Percentiles rank a stretch among this genome's conserved stretches.
Evolutionary conservation across 768 basidiomycete genomes (phyloP).

Genomic region (Boletus rubropictus): DNA sequence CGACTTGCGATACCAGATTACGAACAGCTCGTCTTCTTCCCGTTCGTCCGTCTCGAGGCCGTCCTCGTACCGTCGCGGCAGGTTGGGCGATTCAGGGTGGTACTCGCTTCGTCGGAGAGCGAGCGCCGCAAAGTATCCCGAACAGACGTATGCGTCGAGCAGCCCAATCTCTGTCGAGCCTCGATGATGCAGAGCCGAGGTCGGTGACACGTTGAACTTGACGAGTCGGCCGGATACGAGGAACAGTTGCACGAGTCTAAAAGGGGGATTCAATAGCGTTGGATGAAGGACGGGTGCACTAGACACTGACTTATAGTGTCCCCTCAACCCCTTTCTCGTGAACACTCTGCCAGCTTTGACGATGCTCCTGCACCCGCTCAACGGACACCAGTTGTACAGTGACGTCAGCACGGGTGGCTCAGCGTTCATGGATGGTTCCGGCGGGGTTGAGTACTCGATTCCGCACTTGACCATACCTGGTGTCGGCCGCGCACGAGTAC

Average conservation of each 20-base stretch:
- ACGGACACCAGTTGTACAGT: slow-evolving; percentile 83
- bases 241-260: slow-evolving; percentile 64
- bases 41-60: slow-evolving; percentile 84
- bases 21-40: slow-evolving; percentile 84
- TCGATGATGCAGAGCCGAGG: slow-evolving; percentile 51
- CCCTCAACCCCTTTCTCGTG: slow-evolving; percentile 61
- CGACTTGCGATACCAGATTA: slow-evolving; percentile 62
- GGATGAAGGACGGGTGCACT: too few species aligned
- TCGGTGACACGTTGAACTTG: slow-evolving; percentile 59
- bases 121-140: slow-evolving; percentile 76
- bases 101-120: slow-evolving; percentile 62
- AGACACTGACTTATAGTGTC: slow-evolving; percentile 68
- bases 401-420: slow-evolving; percentile 54
- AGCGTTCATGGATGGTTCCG: slow-evolving; percentile 49
- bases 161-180: slow-evolving; percentile 54
- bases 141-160: slow-evolving; percentile 74
- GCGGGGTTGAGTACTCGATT: slow-evolving; percentile 37
- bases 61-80: slow-evolving; percentile 79
- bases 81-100: slow-evolving; percentile 42
- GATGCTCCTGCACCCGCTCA: slow-evolving; percentile 75
- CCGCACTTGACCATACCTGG: slow-evolving; percentile 38
- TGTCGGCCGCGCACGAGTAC: slow-evolving; percentile 54
- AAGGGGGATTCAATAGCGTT: not conserved
- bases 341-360: slow-evolving; percentile 69
- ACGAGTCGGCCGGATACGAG: slow-evolving; percentile 73